Conservation (phyloP, 257 asterid species). For the Prunella vulgaris region DNA sequence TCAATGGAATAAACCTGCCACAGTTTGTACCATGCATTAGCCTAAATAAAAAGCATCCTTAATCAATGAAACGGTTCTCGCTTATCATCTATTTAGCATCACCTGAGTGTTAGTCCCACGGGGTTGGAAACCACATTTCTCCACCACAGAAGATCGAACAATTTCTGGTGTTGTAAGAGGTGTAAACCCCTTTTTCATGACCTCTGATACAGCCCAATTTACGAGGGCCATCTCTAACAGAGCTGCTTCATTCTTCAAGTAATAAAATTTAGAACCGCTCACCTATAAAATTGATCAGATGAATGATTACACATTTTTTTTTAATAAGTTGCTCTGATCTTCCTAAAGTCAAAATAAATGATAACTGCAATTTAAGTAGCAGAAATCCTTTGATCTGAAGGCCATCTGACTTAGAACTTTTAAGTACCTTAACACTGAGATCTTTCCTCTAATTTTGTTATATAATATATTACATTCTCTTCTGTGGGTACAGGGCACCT, state of each 20-base stretch:
- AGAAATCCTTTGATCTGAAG: background rate
- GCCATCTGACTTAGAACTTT: background rate
- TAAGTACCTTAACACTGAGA: background rate
- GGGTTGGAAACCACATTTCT: constrained; percentile 98
- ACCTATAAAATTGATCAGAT: constrained; percentile 40
- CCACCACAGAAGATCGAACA: constrained; percentile 85
- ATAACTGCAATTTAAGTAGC: background rate
- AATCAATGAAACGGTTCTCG: background rate
- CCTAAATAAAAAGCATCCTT: constrained; percentile 10
- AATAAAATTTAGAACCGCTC: constrained; percentile 95
- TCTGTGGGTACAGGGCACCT: too few species aligned
- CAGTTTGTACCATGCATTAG: constrained; percentile 17
- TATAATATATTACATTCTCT: too few species aligned
- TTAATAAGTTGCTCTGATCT: background rate
- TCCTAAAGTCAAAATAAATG: background rate
- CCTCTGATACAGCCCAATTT: constrained; percentile 93
- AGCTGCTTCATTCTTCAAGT: constrained; percentile 94
- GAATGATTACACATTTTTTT: background rate
- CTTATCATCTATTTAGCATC: background rate
- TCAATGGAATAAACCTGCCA: constrained; percentile 92
- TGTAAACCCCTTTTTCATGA: constrained; percentile 80
- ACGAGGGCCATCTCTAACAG: constrained; percentile 83
- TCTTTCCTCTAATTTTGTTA: background rate
- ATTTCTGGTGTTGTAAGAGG: constrained; percentile 95
- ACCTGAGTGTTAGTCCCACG: constrained; percentile 99